A percentile compares a stretch with the other conserved stretches of the same genome.
Conservation (phyloP, 768 basidiomycete genomes). For the Lactarius deliciosus region DNA sequence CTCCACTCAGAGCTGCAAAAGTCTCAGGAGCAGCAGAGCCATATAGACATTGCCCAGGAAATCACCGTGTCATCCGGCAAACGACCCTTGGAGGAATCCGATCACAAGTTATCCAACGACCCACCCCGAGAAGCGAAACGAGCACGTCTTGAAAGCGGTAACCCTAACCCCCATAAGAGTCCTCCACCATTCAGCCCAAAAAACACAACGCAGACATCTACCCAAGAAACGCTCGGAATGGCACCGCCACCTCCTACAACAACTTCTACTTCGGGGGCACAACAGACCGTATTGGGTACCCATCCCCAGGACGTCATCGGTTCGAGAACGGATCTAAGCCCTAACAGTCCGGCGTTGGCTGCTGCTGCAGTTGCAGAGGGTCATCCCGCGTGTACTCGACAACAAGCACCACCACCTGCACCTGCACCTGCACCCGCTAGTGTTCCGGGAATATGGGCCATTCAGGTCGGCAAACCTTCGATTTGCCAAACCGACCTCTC, state of each 20-base stretch:
- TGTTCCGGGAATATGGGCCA: constrained; percentile 25
- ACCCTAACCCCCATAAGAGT: background rate
- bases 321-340: background rate
- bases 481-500: constrained; percentile 6
- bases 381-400: background rate
- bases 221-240: background rate
- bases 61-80: background rate
- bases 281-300: background rate
- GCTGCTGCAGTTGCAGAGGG: background rate
- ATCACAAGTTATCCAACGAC: background rate
- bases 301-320: background rate
- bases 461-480: constrained; percentile 23
- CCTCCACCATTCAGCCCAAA: background rate
- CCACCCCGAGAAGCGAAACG: constrained; percentile 10
- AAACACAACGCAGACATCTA: background rate
- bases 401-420: background rate
- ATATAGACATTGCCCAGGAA: background rate
- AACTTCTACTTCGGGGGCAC: background rate
- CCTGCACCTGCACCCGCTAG: constrained; percentile 1
- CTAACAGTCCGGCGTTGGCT: background rate
- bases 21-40: background rate
- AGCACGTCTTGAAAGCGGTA: background rate
- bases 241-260: background rate
- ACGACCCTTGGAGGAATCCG: background rate
- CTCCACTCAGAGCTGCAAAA: constrained; percentile 12